phyloP scores from a whole-genome alignment of 768 basidiomycete genomes.

The Boletus coccyginus region DNA sequence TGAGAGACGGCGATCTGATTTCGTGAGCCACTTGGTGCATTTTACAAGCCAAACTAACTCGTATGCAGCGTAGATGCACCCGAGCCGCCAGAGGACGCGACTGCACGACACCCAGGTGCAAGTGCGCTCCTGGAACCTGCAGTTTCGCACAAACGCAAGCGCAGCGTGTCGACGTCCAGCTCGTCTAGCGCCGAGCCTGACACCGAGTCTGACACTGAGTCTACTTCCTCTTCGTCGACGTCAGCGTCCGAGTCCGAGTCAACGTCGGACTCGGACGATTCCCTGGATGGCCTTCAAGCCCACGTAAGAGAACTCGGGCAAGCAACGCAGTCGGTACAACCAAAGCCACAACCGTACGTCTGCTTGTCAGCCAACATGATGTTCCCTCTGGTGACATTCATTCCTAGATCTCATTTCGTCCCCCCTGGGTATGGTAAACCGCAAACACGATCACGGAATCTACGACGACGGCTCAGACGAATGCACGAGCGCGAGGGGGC shows the following conservation, averaged over 20 bases:
- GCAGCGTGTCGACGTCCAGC: conserved; percentile 9
- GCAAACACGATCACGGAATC: conserved; percentile 54
- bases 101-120: neutral
- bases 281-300: neutral
- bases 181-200: conserved; percentile 23
- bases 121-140: neutral
- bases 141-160: conserved; percentile 26
- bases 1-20: conserved; percentile 30
- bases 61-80: conserved; percentile 15
- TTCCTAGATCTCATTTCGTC: conserved; percentile 27
- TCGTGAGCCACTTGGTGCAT: conserved; percentile 11
- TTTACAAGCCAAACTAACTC: neutral
- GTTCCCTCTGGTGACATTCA: neutral
- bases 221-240: conserved; percentile 14
- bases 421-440: conserved; percentile 63
- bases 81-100: neutral
- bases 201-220: conserved; percentile 22
- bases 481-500: conserved; percentile 25
- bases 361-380: neutral
- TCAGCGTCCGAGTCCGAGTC: conserved; percentile 23
- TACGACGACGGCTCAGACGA: conserved; percentile 51
- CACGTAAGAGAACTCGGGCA: conserved; percentile 10
- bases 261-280: conserved; percentile 8
- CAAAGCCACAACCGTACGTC: conserved; percentile 7
- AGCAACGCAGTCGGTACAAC: conserved; percentile 7